Base-by-base conservation (phyloP, 176 grass and related monocot genomes). In the Puccinellia tenuiflora region DNA sequence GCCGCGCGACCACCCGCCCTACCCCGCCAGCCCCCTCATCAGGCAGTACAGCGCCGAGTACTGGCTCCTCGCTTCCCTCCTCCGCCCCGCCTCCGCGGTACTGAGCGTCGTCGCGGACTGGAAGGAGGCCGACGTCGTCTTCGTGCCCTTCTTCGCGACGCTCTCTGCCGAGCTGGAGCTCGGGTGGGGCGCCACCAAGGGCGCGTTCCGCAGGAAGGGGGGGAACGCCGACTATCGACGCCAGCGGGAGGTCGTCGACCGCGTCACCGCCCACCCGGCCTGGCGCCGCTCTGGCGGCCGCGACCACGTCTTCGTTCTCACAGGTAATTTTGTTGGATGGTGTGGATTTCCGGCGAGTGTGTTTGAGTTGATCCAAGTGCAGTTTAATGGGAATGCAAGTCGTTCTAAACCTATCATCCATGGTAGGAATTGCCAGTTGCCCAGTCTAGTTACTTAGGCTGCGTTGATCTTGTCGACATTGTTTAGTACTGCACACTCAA, bases 1-100 rank as follows among this genome's bases (percentile, higher is more conserved):
- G 30, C 83, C 68, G 35, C 80, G 9, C 14, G 1, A 20, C 25
- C 63, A 69, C 73, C 82, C 91, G 31, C 87, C 62, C 28, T 97
- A 97, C 88, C 94, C 94, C 1, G 79, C 83, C 20, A 93, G 63
- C 70, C 89, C 91, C 5, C 87, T 97, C 50, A 97, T 97, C 63
- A 75, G 90, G 78, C 96, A 94, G 87, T 99, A 96, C 83, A 95
- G 87, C 73, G 85, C 96, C 57, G 93, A 99, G 93, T 99, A 96
- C 81, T 99, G 96, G 93, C 86, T 99, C 47, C 83, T 99, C 18
- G 69, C 55, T 3, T 94, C 92, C 77, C 91, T 99, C 46, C 87
- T 30, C 16, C 17, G 33, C 76, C 21, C 91, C 20, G 20, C 12
- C 3, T 21, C 46, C 0, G 35, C 66, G 66, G 37, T 0, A 5